Evolutionary conservation across 2,329 filamentous ascomycete genomes (phyloP).

Genomic region (Penicillium hordei): DNA sequence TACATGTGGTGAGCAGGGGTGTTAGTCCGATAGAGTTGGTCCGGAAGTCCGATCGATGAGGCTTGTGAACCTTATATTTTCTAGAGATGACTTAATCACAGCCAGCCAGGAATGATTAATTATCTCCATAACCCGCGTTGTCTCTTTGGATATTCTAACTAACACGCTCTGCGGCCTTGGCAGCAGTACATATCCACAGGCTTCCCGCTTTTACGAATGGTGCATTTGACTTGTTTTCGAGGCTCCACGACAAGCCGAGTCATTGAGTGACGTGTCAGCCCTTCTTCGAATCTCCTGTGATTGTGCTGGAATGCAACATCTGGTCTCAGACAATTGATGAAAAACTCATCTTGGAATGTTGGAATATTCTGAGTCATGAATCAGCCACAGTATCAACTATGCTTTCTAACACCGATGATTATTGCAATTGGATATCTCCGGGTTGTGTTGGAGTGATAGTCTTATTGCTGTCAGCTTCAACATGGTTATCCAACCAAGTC

Average conservation of each 20-base stretch:
- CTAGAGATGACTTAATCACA: not conserved
- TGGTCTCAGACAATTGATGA: not conserved
- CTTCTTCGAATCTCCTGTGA: not conserved
- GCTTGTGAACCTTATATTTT: not conserved
- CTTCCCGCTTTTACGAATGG: not conserved
- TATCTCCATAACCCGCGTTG: not conserved
- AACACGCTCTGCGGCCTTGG: conserved; percentile 12
- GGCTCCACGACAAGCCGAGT: not conserved
- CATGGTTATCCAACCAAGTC: not conserved
- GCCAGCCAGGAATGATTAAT: not conserved
- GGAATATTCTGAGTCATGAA: not conserved
- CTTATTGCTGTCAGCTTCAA: not conserved
- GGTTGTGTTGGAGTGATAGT: not conserved
- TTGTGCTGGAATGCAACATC: not conserved
- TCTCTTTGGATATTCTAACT: not conserved
- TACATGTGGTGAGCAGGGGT: not conserved
- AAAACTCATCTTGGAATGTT: not conserved
- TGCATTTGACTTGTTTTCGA: not conserved
- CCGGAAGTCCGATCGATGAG: not conserved
- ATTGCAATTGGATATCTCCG: not conserved
- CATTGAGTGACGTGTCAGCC: not conserved
- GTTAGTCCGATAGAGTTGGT: not conserved
- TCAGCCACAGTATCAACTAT: too few species aligned
- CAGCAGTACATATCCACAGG: not conserved
- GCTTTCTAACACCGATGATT: not conserved